Conservation (phyloP, 2,329 filamentous ascomycete genomes). For the Coniella vitis region DNA sequence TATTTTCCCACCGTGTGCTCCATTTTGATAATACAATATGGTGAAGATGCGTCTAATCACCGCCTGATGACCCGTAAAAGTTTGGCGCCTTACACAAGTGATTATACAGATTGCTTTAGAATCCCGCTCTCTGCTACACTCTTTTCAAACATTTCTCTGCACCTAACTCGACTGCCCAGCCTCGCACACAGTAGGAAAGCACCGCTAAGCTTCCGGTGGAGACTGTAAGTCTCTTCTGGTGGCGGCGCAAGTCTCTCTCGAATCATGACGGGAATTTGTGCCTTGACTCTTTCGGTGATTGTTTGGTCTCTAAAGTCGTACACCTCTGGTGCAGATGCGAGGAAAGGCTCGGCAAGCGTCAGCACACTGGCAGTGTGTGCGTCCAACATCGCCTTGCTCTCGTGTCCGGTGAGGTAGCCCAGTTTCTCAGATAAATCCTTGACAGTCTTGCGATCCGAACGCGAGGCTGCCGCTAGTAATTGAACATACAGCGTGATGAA, state of each 20-base stretch:
- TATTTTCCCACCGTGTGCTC: not conserved
- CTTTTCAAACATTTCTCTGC: constrained; percentile 69
- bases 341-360: constrained; percentile 88
- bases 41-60: not conserved
- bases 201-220: constrained; percentile 91
- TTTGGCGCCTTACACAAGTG: not conserved
- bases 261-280: constrained; percentile 88
- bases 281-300: constrained; percentile 87
- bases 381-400: constrained; percentile 78
- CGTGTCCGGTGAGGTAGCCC: constrained; percentile 87
- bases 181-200: constrained; percentile 89
- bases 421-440: constrained; percentile 65
- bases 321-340: constrained; percentile 64
- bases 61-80: not conserved
- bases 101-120: constrained; percentile 1
- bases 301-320: constrained; percentile 95
- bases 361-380: constrained; percentile 85
- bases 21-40: not conserved
- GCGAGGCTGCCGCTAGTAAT: constrained; percentile 73
- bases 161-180: constrained; percentile 74
- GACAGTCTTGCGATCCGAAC: constrained; percentile 57
- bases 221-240: constrained; percentile 92
- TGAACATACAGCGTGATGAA: constrained; percentile 78
- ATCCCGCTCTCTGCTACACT: constrained; percentile 36
- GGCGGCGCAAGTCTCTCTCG: constrained; percentile 81